Base-by-base conservation (phyloP, 352 stramenopile species). In the Phytophthora uliginosa region DNA sequence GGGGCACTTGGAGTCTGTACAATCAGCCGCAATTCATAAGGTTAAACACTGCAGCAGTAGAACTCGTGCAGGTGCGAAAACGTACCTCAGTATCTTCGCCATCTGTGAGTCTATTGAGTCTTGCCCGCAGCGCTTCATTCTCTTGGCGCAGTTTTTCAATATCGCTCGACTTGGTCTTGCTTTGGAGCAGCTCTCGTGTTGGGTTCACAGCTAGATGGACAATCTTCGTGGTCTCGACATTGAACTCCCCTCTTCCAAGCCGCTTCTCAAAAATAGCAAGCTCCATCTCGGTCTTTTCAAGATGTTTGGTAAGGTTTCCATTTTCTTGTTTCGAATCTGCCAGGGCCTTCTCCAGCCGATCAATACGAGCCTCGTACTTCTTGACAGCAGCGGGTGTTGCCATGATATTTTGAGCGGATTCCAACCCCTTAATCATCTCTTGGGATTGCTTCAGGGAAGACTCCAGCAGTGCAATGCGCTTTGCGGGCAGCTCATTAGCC, bases 141-240 rank as follows among this genome's bases (percentile, higher is more conserved):
- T 92, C 83, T 47, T 88, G 73, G 17, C 76, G 77, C 33, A 91
- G 60, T 33, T 76, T 79, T 53, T 79, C 70, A 55, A 90, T 56
- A 33, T 93, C 74, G 55, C 47, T 72, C 1, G 69, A 63, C 58
- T 81, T 78, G 1, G 65, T 50, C 58, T 84, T 89, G 51, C 50
- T 80, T 70, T 87, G 69, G 5, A 95, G 68, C 38, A 91, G 62
- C 55, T 95, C 85, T 17, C 79, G 81, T 24, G 89, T 93, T n/a
- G 90, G 90, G 36, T 97, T 97, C 15, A 95, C 74, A n/a, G 89
- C 76, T 36, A 96, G 71, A 69, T 97, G 91, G 10, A 97, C 79
- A n/a, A 97, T 90, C 67, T 97, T 97, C 28, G 89, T 96, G 18
- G 82, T 95, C 42, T 89, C 77, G 9, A 83, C 65, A 57, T 97